Evolutionary conservation across 2,329 filamentous ascomycete species (phyloP), one percentile per base, ranked within the genome.

Genomic region (Stromatinia cepivora): DNA sequence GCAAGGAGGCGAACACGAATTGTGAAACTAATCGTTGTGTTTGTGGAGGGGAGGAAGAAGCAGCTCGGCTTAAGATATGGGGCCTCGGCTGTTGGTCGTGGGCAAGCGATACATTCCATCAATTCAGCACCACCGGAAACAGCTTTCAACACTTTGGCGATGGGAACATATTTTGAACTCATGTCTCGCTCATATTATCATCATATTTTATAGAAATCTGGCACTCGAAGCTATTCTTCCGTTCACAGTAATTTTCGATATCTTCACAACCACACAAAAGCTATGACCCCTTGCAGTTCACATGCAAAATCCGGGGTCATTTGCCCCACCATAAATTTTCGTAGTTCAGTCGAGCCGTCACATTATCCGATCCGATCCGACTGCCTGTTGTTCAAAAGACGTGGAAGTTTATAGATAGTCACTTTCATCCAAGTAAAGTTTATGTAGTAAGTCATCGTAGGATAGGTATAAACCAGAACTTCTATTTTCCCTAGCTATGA

Each of bases 291-390:
- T 22, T 22, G 28, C 45, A 50, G 17, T 42, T 68, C 48, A 68
- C 66, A 64, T 56, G 66, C 31, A 68, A 64, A 68, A 45, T 46
- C 36, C 46, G 66, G 69, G 67, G 65, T 61, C 65, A 59, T 61
- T 10, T 28, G 42, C 46, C 56, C 66, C 57, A 46, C 54, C 22
- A 13, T 28, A 22, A 28, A 9, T 31, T 46, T 46, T 36, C 31
- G 54, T 22, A 15, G 54, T 57, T 36, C 11, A 36, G 22, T 36
- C 31, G 8, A 42, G 11, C 31, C 34, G 54, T 39, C 34, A 15
- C 8, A 39, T 10, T 17, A 64, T 57, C 50, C 36, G 63, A 66
- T 56, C 36, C 15, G 62, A 65, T 48, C 42, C 42, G 42, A 48
- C 13, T 22, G 36, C 36, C 17, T 2, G 15, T 36, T 56, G 10